Evolutionary conservation across 345 rosid genomes (phyloP), one percentile per base, ranked within the genome.

Genomic region (Cardamine chenopodiifolia): DNA sequence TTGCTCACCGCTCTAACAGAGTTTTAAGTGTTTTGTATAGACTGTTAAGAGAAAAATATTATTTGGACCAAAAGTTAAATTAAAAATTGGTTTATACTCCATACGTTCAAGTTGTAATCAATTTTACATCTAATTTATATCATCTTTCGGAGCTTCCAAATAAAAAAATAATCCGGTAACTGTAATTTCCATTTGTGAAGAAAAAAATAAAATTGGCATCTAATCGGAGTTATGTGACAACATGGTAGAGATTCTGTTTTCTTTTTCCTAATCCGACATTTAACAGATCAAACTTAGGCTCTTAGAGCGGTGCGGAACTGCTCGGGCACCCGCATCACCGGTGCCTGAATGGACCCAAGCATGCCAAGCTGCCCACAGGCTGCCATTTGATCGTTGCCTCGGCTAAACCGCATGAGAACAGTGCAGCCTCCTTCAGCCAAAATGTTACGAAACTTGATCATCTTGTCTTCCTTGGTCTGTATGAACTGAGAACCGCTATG

Each of bases 311-410:
- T 70, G 69, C 85, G 85, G 78, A 91, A 91, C 78, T 83, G 83
- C 53, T 86, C 90, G 0, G 99, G 97, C 53, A 89, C 88, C 12
- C 92, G 89, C 52, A 91, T 92, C 31, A 83, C 52, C 0, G 97
- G 98, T 52, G 90, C 90, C 68, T 84, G 90, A 60, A 85, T 47
- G 4, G 75, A 52, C 32, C 96, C 96, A 0, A 79, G 90, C 61
- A 86, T 86, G 72, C 98, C 98, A 32, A 94, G 98, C 83, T 94
- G 98, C 45, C 98, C 97, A 62, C 97, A 91, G 17, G 97, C 98
- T 35, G 97, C 98, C 98, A 88, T 94, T 85, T 90, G 87, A 85
- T 94, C 98, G 37, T 91, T 91, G 23, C 97, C 98, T 82, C 95
- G 82, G 70, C 97, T 90, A 56, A 77, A 77, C 58, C 97, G 72